A percentile compares a stretch with the other conserved stretches of the same genome.
These are phyloP conservation scores for Flaveria sonorensis DNA, from an alignment of 129 eudicot genomes.

Conservation along the genomic window DNA sequence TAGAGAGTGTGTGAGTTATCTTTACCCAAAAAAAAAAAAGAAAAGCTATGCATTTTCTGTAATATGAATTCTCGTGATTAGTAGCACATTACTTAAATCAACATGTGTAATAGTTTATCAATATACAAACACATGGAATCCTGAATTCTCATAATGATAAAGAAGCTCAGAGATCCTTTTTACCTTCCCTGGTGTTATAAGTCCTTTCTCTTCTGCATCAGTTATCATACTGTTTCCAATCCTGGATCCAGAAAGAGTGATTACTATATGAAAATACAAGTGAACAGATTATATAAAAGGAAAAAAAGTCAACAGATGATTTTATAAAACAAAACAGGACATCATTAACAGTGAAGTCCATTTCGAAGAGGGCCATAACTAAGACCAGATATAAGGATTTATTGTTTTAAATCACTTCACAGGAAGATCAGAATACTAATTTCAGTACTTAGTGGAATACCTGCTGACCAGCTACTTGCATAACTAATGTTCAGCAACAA, in stretches of 20 bases:
- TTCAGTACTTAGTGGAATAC: background rate
- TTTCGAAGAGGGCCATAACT: background rate
- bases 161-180: background rate
- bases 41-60: background rate
- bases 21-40: too few species aligned
- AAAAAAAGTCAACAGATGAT: background rate
- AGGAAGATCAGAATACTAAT: background rate
- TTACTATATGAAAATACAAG: background rate
- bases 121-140: background rate
- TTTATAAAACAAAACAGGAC: background rate
- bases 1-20: too few species aligned
- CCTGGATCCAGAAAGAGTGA: slow-evolving; percentile 54
- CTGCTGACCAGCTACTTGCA: slow-evolving; percentile 14
- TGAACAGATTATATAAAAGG: background rate
- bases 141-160: slow-evolving; percentile 1
- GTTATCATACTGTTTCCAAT: slow-evolving; percentile 89
- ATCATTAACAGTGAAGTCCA: background rate
- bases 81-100: background rate
- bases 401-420: background rate
- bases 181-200: slow-evolving; percentile 96
- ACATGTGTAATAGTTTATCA: background rate
- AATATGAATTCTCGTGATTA: background rate
- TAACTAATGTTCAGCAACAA: background rate
- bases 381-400: background rate
- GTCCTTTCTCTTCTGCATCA: slow-evolving; percentile 92